Conservation (phyloP, 441 rosid species). For the Adansonia madagascariensis region DNA sequence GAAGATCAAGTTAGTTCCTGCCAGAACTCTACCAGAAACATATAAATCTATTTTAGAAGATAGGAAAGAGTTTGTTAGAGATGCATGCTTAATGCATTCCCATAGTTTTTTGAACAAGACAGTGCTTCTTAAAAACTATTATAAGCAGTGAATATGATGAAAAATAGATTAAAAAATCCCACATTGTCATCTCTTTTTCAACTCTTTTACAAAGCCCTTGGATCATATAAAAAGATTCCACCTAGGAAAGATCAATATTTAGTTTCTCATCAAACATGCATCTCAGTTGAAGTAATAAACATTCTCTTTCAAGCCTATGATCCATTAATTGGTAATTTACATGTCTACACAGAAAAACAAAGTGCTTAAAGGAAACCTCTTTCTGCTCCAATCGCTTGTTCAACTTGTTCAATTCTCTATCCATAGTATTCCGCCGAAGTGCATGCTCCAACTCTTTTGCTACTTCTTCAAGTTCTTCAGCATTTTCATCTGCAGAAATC, state of each 20-base stretch:
- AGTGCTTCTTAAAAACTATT: background rate
- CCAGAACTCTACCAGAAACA: conserved; percentile 1
- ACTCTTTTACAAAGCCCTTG: background rate
- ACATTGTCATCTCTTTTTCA: conserved; percentile 9
- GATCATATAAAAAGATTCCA: conserved; percentile 5
- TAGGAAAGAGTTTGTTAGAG: background rate
- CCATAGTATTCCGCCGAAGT: conserved; percentile 62
- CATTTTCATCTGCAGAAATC: conserved; percentile 43
- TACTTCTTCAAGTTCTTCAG: conserved; percentile 60
- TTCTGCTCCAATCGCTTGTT: conserved; percentile 69
- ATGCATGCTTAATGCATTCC: conserved; percentile 5
- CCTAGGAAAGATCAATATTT: conserved; percentile 8
- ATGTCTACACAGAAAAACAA: conserved; percentile 24
- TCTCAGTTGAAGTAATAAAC: background rate
- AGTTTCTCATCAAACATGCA: background rate
- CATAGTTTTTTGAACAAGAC: conserved; percentile 6
- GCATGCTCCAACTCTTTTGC: conserved; percentile 70
- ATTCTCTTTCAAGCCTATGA: conserved; percentile 22
- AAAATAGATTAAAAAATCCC: background rate
- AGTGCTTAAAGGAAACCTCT: conserved; percentile 49
- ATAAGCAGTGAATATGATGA: conserved; percentile 8
- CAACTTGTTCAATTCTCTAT: conserved; percentile 61
- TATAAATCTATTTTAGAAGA: conserved; percentile 8
- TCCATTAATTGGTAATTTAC: background rate
- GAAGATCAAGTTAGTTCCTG: background rate